Evolutionary conservation across 73 alveolate species (phyloP), one percentile per base, ranked within the genome.

Genomic region (Halteria grandinella): DNA sequence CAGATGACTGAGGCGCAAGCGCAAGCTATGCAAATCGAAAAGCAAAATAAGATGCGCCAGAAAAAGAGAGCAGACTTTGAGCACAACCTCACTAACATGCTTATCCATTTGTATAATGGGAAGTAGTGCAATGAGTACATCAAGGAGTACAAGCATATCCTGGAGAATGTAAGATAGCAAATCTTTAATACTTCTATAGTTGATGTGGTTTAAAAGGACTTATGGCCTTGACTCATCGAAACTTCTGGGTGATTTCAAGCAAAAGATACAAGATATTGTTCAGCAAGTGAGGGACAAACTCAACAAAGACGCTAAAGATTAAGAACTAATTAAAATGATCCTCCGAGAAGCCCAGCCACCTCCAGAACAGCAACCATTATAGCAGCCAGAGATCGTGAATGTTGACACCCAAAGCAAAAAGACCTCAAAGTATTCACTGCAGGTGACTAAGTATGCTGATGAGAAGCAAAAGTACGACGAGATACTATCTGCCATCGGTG

Each of bases 41-140:
- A 60, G 43, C 14, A 18, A 5, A 60, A 60, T 29, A 60, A 60
- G 41, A 33, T 60, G 2, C n/a, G 18, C 21, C 43, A 32, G 3
- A 60, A 60, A 37, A 60, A 60, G 58, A 60, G 43, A 20, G 77
- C 37, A n/a, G 77, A 60, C 29, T 59, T 60, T 2, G 77, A 60
- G 12, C 24, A 60, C 29, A 21, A 60, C 21, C 23, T 60, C 1
- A 60, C 77, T 36, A 60, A 60, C 24, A 60, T 60, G 77, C 43
- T 60, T 12, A 60, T 60, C n/a, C 77, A 60, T 60, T 27, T 60
- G 10, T 60, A 60, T 60, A 60, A 60, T 60, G 77, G 77, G 25
- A 60, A 60, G 34, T 40, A 37, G 5, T 49, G 53, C 5, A 1
- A 7, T 8, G 77, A 60, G 12, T 60, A 11, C 28, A 45, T 60